These are phyloP conservation scores for Amanita rubescens DNA, from an alignment of 768 basidiomycete genomes.

Conservation along the genomic window DNA sequence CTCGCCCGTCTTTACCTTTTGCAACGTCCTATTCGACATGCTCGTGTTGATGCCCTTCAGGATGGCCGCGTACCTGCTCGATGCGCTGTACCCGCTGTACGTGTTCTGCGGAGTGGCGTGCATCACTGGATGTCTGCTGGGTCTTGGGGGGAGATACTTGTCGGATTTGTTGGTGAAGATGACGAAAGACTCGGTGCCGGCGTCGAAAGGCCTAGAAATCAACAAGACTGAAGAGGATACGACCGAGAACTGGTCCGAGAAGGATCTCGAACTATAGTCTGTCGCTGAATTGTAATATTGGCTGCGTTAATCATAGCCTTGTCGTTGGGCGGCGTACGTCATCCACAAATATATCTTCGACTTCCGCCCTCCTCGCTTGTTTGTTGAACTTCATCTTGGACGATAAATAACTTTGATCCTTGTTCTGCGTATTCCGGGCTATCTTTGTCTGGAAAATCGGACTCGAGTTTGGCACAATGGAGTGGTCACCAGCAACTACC, in stretches of 20 bases:
- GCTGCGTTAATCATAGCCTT: not conserved
- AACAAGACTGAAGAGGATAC: too few species aligned
- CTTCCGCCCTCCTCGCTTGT: too few species aligned
- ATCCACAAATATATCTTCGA: too few species aligned
- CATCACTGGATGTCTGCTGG: constrained; percentile 40
- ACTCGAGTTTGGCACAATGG: too few species aligned
- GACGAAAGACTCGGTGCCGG: not conserved
- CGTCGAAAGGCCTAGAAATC: too few species aligned
- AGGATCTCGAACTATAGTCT: not conserved
- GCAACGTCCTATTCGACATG: constrained; percentile 31
- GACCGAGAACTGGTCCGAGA: too few species aligned
- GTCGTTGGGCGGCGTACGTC: too few species aligned
- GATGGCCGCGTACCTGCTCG: constrained; percentile 28
- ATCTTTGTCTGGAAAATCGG: too few species aligned
- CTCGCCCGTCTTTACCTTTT: constrained; percentile 38
- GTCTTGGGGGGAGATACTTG: constrained; percentile 23
- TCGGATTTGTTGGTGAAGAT: constrained; percentile 10
- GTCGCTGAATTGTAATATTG: not conserved
- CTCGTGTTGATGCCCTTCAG: constrained; percentile 40
- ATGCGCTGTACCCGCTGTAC: constrained; percentile 47
- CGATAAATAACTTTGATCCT: too few species aligned
- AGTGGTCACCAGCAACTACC: too few species aligned
- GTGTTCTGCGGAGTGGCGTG: constrained; percentile 50
- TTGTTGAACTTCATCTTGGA: too few species aligned
- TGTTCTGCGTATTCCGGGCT: too few species aligned